Evolutionary conservation across 2,329 filamentous ascomycete genomes (phyloP).

Genomic region (Fusarium cyanostomum): DNA sequence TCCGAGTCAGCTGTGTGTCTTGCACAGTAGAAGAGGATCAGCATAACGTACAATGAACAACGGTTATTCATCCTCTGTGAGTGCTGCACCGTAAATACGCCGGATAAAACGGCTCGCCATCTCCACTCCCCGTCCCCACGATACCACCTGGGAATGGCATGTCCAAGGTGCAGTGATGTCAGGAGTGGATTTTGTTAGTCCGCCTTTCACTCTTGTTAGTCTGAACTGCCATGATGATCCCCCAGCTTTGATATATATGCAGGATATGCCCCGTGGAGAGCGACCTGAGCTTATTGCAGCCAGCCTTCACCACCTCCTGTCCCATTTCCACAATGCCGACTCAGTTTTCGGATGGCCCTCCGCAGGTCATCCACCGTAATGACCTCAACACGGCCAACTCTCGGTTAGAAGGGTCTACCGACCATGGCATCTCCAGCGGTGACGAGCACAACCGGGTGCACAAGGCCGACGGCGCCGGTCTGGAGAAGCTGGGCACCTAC

Average conservation of each 20-base stretch:
- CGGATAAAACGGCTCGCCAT: constrained; percentile 31
- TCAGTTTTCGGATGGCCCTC: constrained; percentile 50
- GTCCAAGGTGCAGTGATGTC: constrained; percentile 33
- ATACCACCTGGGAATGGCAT: constrained; percentile 18
- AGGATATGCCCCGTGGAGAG: constrained; percentile 1
- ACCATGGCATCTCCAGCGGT: constrained; percentile 18
- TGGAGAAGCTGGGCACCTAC: constrained; percentile 51
- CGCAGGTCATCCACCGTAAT: constrained; percentile 49
- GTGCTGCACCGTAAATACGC: too few species aligned
- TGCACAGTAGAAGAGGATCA: background rate
- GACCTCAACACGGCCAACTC: constrained; percentile 51
- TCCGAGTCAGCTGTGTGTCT: background rate
- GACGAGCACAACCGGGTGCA: constrained; percentile 20
- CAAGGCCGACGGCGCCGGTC: constrained; percentile 47
- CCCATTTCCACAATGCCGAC: constrained; percentile 40
- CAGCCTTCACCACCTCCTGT: background rate
- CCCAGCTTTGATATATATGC: constrained; percentile 25
- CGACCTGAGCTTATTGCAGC: background rate
- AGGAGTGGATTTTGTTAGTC: constrained; percentile 22
- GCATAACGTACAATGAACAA: too few species aligned
- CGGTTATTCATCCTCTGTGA: too few species aligned
- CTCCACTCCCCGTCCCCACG: constrained; percentile 12
- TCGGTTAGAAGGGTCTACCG: constrained; percentile 47
- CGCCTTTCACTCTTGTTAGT: background rate
- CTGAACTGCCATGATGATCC: background rate